Evolutionary conservation across 2,329 filamentous ascomycete species (phyloP), one percentile per base, ranked within the genome.

Genomic region (Aspergillus japonicus): DNA sequence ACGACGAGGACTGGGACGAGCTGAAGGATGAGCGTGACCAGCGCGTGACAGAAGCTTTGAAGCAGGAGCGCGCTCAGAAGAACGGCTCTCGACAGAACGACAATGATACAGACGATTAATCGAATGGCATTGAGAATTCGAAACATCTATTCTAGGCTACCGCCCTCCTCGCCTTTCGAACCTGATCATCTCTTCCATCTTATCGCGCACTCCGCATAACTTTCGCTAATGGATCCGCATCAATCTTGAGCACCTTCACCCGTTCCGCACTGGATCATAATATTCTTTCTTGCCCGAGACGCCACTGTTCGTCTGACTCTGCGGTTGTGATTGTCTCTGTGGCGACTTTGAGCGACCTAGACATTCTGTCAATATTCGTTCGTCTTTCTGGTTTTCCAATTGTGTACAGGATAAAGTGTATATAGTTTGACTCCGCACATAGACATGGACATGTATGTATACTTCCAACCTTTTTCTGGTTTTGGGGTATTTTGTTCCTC

Each of bases 1-100:
- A 96, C 73, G 92, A 96, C 67, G 91, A 93, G 7, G 91, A 94
- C 54, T 96, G 92, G 91, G 86, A 96, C 68, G 91, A 95, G 78
- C 83, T 82, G 62, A 80, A 80, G 63, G 90, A 96, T 65, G 85
- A 94, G 54, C 87, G 86, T 12, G 85, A 89, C 67, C 83, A 89
- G 64, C 78, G 74, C 58, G 83, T 86, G 21, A 80, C 78, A 2
- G 76, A 84, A 62, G 83, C 81, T 6, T 68, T 86, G 61, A 79
- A 78, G 62, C 77, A 85, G 44, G 80, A 85, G 31, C 68, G 81
- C 24, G 72, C 73, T 35, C 71, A 78, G 55, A 76, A 76, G 60
- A 71, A 77, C 29, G 58, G 54, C 5, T 50, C 39, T 5, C 54
- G 33, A 11, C 44, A 52, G 19, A 57, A 48, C 23, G 33, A 39